Base-by-base conservation (phyloP, 2,329 filamentous ascomycete genomes). In the Mariannaea elegans region DNA sequence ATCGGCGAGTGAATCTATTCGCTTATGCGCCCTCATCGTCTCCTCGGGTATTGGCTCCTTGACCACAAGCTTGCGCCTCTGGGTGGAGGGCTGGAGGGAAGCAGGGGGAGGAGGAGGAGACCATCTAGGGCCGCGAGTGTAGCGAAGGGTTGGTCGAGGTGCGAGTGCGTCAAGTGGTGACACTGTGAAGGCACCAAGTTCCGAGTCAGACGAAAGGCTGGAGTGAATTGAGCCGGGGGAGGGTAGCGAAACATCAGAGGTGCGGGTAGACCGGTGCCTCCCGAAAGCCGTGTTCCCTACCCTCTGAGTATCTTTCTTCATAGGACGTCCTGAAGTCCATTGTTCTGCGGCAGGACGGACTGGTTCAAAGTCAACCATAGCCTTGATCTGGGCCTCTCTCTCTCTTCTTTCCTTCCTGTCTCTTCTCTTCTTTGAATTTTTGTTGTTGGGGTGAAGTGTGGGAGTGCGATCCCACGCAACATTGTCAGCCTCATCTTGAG, bases 341-440 rank as follows among this genome's bases (percentile, higher is more conserved):
- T 82, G 80, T 61, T 88, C 84, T 46, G 84, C 83, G 10, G 84
- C 83, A 6, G 88, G 82, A 50, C 91, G 86, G 52, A 88, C 79
- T 6, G 91, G 88, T 66, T 89, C 84, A 61, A 84, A 85, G 38
- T 87, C 86, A 71, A 87, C 91, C 90, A 97, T 92, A 53, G 92
- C 88, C 72, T 89, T 91, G 72, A 97, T 93, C 77, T 97, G 93
- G 63, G 92, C 92, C 76, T 97, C 94, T 57, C 94, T 86, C 59
- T 96, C 91, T 63, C 90, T 84, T 67, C 90, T 89, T 70, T 89
- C 88, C 68, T 90, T 87, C 77, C 92, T 96, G 38, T 90, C 90
- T 71, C 88, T 92, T 62, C 89, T 88, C 59, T 88, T 86, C 50
- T 86, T 77, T 24, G 90, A 77, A 65, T 84, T 82, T 57, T 82